Base-by-base conservation (phyloP, 805 yeast species). In the Metschnikowia lachancei region DNA sequence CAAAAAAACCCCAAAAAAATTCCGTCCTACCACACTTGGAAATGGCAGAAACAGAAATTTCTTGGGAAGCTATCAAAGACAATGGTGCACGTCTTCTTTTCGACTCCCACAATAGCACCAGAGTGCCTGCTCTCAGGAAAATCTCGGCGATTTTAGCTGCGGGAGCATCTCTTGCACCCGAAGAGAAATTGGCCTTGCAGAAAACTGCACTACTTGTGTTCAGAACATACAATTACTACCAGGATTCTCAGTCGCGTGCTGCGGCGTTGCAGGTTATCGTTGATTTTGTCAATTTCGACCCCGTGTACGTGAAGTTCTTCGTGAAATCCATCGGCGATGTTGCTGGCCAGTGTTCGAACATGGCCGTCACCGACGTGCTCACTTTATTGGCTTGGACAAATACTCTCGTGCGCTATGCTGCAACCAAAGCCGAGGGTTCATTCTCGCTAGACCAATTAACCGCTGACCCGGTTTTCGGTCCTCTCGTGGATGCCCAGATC, bases 371-470 rank as follows among this genome's bases (percentile, higher is more conserved):
- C 2, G 87, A 81, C 61, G 67, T 82, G 49, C 60, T 81, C 52
- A 74, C 83, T 24, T 62, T 85, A 20, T 65, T 85, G 34, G 70
- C 72, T 14, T 85, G 91, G 90, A 63, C 72, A 38, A 70, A 74
- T 60, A 8, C 46, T 59, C 16, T 40, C 39, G 14, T 14, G 10
- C 14, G 5, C 55, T 34, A 39, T 29, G 47, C 47, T 19, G 40
- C 47, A 16, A 22, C 24, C 10, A 5, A 14, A n/a, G 57, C 24
- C 33, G 41, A 32, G 19, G 11, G 11, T 12, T 13, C 57, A 3
- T 11, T 14, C 14, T 11, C 36, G 22, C 36, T 11, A 17, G 22
- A 33, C 20, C 57, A 51, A 1, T 31, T 54, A 17, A 65, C 70
- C 36, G 55, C 60, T 14, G 39, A 35, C 26, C 33, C 50, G 16